Conservation (phyloP, 106 monocot genomes). For the Triglochin maritima region DNA sequence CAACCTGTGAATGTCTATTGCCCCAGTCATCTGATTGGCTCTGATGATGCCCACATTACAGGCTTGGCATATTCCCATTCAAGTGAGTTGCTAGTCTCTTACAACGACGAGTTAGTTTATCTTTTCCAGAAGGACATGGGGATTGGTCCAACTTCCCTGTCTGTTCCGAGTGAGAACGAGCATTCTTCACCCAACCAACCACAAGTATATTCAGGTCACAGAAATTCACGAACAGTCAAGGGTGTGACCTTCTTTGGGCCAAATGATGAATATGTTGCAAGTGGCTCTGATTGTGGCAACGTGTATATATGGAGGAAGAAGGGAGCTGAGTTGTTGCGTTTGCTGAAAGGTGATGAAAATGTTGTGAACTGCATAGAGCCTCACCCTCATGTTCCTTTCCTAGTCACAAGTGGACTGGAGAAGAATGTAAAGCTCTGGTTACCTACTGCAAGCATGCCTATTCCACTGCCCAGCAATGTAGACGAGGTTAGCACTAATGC, state of each 20-base stretch:
- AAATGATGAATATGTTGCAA: conserved; percentile 61
- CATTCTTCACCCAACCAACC: conserved; percentile 15
- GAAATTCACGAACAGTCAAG: conserved; percentile 67
- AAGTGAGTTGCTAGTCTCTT: conserved; percentile 81
- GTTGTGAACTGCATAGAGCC: conserved; percentile 79
- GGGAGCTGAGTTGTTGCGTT: conserved; percentile 44
- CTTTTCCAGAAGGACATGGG: conserved; percentile 68
- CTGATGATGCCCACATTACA: conserved; percentile 47
- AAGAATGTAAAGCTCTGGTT: conserved; percentile 76
- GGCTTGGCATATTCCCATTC: conserved; percentile 63
- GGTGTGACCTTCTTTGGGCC: conserved; percentile 80
- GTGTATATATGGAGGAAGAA: conserved; percentile 77
- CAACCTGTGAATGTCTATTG: conserved; percentile 51
- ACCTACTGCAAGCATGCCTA: conserved; percentile 26
- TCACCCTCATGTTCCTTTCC: conserved; percentile 62
- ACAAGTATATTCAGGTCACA: conserved; percentile 74
- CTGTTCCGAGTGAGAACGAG: conserved; percentile 19
- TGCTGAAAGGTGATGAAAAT: conserved; percentile 65
- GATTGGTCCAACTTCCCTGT: conserved; percentile 35
- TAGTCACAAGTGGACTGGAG: conserved; percentile 77
- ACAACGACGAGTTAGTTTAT: conserved; percentile 79
- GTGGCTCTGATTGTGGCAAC: conserved; percentile 88
- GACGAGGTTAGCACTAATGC: neutral
- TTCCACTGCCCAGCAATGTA: conserved; percentile 27
- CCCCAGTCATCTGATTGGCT: conserved; percentile 46